A percentile compares a stretch with the other conserved stretches of the same genome.
Evolutionary conservation across 352 stramenopile genomes (phyloP).

Genomic region (Phytophthora palmivora): DNA sequence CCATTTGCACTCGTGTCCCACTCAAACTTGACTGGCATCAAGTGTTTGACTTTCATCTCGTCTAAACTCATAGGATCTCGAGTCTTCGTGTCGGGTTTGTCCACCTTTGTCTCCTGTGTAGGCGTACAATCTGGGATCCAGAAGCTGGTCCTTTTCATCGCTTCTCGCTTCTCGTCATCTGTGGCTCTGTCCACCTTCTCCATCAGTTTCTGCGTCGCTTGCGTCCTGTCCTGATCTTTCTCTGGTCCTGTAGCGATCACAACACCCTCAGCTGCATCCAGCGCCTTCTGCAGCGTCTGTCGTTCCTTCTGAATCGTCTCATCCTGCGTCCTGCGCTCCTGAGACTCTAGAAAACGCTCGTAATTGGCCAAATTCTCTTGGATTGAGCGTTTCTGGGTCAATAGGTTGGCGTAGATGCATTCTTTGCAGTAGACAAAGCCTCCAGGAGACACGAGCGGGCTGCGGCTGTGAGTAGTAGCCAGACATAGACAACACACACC

Average conservation of each 20-base stretch:
- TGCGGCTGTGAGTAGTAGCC: constrained; percentile 56
- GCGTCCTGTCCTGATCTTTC: constrained; percentile 3
- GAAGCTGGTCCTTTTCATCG: constrained; percentile 86
- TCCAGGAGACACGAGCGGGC: constrained; percentile 69
- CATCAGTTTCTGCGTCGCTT: constrained; percentile 51
- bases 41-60: constrained; percentile 87
- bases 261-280: constrained; percentile 45
- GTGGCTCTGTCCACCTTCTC: constrained; percentile 82
- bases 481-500: constrained; percentile 84
- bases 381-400: constrained; percentile 85
- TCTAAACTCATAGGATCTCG: constrained; percentile 86
- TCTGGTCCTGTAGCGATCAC: neutral
- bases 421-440: constrained; percentile 89
- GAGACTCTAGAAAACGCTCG: constrained; percentile 63
- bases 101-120: constrained; percentile 52
- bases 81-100: constrained; percentile 74
- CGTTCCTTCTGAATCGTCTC: constrained; percentile 56
- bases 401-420: constrained; percentile 89
- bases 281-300: constrained; percentile 54
- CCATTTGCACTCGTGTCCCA: constrained; percentile 45
- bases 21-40: constrained; percentile 89
- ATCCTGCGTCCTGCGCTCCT: constrained; percentile 61
- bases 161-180: constrained; percentile 72
- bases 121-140: constrained; percentile 90
- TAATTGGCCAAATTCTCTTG: constrained; percentile 72